Base-by-base conservation (phyloP, 192 early-diverging fungal species). In the Linnemannia elongata region DNA sequence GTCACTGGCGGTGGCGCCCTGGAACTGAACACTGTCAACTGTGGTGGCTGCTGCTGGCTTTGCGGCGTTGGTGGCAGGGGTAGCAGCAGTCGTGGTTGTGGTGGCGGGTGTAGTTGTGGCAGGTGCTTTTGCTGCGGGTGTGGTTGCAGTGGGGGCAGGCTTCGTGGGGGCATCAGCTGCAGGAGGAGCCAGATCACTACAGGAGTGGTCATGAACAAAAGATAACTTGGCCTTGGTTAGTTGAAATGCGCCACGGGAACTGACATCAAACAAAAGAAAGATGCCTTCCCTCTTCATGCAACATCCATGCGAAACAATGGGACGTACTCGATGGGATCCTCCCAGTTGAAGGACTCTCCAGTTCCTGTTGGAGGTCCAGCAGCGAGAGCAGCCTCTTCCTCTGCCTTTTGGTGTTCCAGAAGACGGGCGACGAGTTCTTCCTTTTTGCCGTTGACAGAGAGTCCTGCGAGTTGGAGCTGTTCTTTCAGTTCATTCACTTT, bases 401-500 rank as follows among this genome's bases (percentile, higher is more conserved):
- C 88, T 20, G 83, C 82, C 66, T 91, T 86, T 77, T 91, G 88
- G 69, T 94, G 89, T 68, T 92, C 89, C 47, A 95, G 66, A 22
- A 95, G 80, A 68, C 94, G 89, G 30, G 89, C 88, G 70, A 95
- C 89, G 45, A 95, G 83, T 30, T 95, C 94, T 27, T 94, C 93
- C 81, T 95, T 95, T 78, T 93, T 95, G 38, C 94, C 94, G 49
- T 88, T 88, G 69, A 89, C 88, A 18, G 93, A 89, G 60, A 95
- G 83, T 57, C 90, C 89, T 36, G 83, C 83, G 52, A 91, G 90
- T 35, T 89, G 86, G 6, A 95, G 81, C 72, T 92, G 83, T 33
- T 93, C 93, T 88, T 92, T 92, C 27, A 92, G 82, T 73, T 93
- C 92, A 35, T 89, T 87, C 17, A 92, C 91, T 74, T 92, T 93